Conservation (phyloP, 1,139 yeast genomes). For the Nakaseomyces kungkrabaensis region DNA sequence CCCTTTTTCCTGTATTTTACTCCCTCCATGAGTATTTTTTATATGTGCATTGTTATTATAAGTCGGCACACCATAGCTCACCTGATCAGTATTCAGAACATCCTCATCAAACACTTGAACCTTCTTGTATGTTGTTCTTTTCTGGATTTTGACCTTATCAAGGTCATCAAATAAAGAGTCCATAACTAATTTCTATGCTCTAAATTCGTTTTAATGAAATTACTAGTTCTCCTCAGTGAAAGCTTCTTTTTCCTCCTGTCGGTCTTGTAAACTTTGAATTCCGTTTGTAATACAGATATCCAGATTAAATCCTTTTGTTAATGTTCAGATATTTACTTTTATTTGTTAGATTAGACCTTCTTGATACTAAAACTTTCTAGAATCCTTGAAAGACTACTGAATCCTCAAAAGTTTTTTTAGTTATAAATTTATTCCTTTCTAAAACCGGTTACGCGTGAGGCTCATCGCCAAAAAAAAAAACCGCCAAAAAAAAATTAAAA, state of each 20-base stretch:
- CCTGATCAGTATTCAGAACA: neutral
- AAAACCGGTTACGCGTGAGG: neutral
- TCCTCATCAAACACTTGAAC: slow-evolving; percentile 4
- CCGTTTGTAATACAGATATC: too few relatives aligned
- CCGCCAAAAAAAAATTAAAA: neutral
- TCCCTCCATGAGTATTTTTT: neutral
- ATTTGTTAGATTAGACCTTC: too few relatives aligned
- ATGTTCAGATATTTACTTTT: too few relatives aligned
- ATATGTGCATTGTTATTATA: neutral
- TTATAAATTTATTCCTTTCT: too few relatives aligned
- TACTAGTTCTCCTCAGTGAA: too few relatives aligned
- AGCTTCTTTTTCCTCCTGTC: too few relatives aligned
- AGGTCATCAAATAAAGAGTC: slow-evolving; percentile 18
- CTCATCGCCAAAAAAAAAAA: neutral
- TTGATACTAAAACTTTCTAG: too few relatives aligned
- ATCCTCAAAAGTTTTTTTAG: too few relatives aligned
- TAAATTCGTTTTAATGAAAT: neutral
- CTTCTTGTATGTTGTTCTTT: slow-evolving; percentile 23
- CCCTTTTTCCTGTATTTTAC: slow-evolving; percentile 10
- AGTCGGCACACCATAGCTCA: neutral
- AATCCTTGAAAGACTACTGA: too few relatives aligned
- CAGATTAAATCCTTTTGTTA: too few relatives aligned
- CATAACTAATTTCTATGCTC: slow-evolving; percentile 10
- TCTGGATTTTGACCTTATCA: slow-evolving; percentile 9
- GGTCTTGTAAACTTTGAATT: too few relatives aligned